Base-by-base conservation (phyloP, 495 filamentous ascomycete genomes). In the Hamigera avellanea region DNA sequence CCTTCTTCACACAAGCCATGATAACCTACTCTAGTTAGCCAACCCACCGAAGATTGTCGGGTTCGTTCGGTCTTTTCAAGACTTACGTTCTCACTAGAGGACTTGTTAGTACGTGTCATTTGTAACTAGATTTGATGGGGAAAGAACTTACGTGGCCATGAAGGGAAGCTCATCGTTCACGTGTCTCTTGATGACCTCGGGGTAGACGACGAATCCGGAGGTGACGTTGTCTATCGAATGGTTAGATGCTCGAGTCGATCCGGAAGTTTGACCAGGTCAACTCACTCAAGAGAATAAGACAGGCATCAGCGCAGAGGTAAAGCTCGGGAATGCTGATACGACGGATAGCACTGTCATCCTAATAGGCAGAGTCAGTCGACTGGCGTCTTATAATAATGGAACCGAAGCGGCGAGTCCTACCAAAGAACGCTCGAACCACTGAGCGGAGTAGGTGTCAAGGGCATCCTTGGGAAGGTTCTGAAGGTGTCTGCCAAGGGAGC, bases 101-200 rank as follows among this genome's bases (percentile, higher is more conserved):
- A 12, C 7, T 26, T 26, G 39, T 61, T 45, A 59, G 49, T 30
- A 37, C 17, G 14, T n/a, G n/a, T n/a, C 7, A 10, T n/a, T 32
- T 26, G 28, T 12, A 33, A 12, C 19, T 37, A 16, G 16, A 6
- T 5, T 5, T 21, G 27, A 32, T 26, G n/a, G 25, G 26, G 27
- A 14, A 14, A 25, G 14, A 14, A 59, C 61, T 60, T 53, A 83
- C 44, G 84, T 88, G 4, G 79, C 76, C 82, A 91, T 89, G 66
- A 93, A 93, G 9, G 87, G 88, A 23, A 95, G 74, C 59, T 94
- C 87, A 32, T 83, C 75, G 32, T 77, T 68, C 29, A 93, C 64
- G 36, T 64, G 75, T 25, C 66, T 62, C 33, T 67, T 62, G 58
- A 95, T 93, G 36, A 84, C 68, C 28, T 75, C 73, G 25, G 84